phyloP scores from a whole-genome alignment of 345 rosid species.

The Rhodamnia argentea region DNA sequence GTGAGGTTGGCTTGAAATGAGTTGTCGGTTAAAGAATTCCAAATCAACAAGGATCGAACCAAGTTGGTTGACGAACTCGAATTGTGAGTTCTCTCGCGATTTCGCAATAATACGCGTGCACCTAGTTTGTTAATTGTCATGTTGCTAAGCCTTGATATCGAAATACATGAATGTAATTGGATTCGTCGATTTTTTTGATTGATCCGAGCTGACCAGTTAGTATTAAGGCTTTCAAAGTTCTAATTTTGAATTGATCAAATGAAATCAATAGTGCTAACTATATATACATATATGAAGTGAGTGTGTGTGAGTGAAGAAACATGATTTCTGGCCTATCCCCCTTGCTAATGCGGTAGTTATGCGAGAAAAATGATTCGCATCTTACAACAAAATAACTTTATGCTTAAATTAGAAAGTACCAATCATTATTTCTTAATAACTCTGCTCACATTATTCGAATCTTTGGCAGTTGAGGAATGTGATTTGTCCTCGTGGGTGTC shows the following conservation, averaged over 20 bases:
- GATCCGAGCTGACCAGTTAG: not conserved
- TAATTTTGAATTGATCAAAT: not conserved
- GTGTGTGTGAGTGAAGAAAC: not conserved
- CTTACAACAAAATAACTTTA: not conserved
- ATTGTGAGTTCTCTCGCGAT: not conserved
- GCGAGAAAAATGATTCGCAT: not conserved
- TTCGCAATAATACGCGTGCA: not conserved
- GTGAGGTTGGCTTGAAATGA: not conserved
- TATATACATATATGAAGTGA: not conserved
- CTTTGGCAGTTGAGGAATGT: not conserved
- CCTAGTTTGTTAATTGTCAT: not conserved
- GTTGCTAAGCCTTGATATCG: not conserved
- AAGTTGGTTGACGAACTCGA: not conserved
- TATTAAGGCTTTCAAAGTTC: not conserved
- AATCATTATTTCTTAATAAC: not conserved
- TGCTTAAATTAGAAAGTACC: not conserved
- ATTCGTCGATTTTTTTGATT: too few relatives aligned
- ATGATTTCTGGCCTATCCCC: not conserved
- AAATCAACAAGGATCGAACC: not conserved
- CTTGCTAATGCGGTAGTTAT: not conserved
- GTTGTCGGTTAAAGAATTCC: not conserved
- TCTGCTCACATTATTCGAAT: not conserved
- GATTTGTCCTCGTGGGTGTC: not conserved
- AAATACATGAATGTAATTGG: too few relatives aligned
- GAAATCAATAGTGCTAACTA: not conserved